Conservation (phyloP, 2,329 filamentous ascomycete genomes). For the Penicillium sp. region DNA sequence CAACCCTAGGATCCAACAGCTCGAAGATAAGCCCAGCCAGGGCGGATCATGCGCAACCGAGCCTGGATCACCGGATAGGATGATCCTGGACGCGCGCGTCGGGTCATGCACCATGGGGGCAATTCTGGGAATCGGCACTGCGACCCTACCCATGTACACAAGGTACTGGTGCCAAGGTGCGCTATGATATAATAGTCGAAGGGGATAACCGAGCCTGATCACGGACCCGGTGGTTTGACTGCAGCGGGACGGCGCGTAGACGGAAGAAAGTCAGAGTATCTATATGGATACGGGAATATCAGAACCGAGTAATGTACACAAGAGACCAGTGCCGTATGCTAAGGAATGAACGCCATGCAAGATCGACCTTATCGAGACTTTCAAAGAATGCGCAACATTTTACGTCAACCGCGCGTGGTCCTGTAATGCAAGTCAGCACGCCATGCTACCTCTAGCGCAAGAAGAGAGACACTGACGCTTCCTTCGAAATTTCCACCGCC, state of each 20-base stretch:
- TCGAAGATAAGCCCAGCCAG: not conserved
- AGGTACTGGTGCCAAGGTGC: not conserved
- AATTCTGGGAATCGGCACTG: constrained; percentile 8
- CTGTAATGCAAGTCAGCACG: constrained; percentile 19
- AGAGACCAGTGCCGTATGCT: constrained; percentile 10
- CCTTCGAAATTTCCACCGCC: constrained; percentile 35
- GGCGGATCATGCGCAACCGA: constrained; percentile 9
- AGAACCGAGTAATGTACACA: constrained; percentile 9
- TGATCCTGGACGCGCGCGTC: constrained; percentile 3
- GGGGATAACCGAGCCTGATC: not conserved
- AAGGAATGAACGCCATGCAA: constrained; percentile 2
- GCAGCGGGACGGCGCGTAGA: not conserved
- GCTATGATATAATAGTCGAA: not conserved
- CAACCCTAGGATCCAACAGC: not conserved
- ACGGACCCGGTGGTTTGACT: not conserved
- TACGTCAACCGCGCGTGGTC: constrained; percentile 25
- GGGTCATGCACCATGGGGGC: constrained; percentile 9
- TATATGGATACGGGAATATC: constrained; percentile 1
- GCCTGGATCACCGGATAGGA: constrained; percentile 6
- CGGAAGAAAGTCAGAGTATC: constrained; percentile 1
- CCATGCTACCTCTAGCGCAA: not conserved
- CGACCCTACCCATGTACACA: constrained; percentile 5
- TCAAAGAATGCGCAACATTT: not conserved
- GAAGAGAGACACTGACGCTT: constrained; percentile 28
- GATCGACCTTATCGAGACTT: not conserved